phyloP scores from a whole-genome alignment of 306 rosid species.

The Trichosanthes truncata region DNA sequence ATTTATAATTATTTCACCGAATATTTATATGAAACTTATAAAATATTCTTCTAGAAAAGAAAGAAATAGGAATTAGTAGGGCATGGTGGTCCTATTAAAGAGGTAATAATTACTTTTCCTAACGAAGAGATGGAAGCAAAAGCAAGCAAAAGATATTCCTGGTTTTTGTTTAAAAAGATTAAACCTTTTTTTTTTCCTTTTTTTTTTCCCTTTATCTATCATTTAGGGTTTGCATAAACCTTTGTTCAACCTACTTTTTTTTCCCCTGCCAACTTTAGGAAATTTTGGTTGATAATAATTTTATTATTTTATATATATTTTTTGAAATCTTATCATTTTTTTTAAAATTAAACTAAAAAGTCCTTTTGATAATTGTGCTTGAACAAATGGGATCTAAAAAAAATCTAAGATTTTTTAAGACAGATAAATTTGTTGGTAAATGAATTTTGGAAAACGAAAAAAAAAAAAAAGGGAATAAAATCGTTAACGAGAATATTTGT shows the following conservation, averaged over 20 bases:
- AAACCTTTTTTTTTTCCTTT: not conserved
- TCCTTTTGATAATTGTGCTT: not conserved
- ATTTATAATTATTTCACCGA: too few species aligned
- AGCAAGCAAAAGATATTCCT: conserved; percentile 2
- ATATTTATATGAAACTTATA: not conserved
- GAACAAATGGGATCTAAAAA: not conserved
- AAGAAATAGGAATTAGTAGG: not conserved
- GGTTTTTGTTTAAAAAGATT: not conserved
- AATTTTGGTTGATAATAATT: not conserved
- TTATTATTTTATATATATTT: too few species aligned
- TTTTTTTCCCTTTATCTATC: not conserved
- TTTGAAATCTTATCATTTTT: too few species aligned
- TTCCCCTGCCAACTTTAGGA: not conserved
- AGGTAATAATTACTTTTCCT: not conserved
- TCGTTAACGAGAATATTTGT: not conserved
- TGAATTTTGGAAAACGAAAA: not conserved
- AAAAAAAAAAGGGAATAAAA: not conserved
- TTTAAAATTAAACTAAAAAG: too few species aligned
- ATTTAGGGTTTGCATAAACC: not conserved
- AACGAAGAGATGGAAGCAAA: not conserved
- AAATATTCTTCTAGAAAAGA: not conserved
- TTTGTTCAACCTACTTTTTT: not conserved
- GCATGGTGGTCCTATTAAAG: not conserved
- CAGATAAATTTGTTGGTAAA: not conserved
- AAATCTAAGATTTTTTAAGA: not conserved